phyloP scores from a whole-genome alignment of 2,329 filamentous ascomycete species.

The Aureobasidium leucospermi region DNA sequence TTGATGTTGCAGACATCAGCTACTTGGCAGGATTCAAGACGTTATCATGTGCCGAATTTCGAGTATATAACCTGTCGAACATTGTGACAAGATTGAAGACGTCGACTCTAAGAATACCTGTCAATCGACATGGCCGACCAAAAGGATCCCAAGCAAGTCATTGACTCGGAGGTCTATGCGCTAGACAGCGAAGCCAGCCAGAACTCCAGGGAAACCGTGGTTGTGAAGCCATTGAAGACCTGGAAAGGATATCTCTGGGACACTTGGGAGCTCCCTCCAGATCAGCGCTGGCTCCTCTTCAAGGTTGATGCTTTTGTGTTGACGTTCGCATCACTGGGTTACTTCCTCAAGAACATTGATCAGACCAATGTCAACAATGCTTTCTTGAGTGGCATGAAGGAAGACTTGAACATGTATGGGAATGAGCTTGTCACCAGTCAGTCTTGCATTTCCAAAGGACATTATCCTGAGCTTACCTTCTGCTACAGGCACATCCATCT shows the following conservation, averaged over 20 bases:
- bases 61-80: neutral
- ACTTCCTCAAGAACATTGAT: constrained; percentile 25
- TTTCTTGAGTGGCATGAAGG: constrained; percentile 36
- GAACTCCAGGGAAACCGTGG: neutral
- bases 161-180: neutral
- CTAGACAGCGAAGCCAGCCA: neutral
- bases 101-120: neutral
- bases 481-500: constrained; percentile 3
- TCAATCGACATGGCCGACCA: neutral
- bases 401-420: constrained; percentile 32
- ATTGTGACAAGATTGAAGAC: neutral
- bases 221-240: neutral
- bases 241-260: constrained; percentile 9
- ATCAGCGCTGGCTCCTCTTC: constrained; percentile 5
- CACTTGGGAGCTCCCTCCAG: constrained; percentile 4
- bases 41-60: too few species aligned
- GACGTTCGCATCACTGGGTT: constrained; percentile 1
- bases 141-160: neutral
- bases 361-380: constrained; percentile 37
- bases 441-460: neutral
- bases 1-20: too few species aligned
- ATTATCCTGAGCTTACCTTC: constrained; percentile 24
- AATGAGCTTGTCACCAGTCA: constrained; percentile 27
- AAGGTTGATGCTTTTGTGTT: constrained; percentile 9
- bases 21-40: too few species aligned